Evolutionary conservation across 768 basidiomycete genomes (phyloP).

Genomic region (Leccinum aurantiacum): DNA sequence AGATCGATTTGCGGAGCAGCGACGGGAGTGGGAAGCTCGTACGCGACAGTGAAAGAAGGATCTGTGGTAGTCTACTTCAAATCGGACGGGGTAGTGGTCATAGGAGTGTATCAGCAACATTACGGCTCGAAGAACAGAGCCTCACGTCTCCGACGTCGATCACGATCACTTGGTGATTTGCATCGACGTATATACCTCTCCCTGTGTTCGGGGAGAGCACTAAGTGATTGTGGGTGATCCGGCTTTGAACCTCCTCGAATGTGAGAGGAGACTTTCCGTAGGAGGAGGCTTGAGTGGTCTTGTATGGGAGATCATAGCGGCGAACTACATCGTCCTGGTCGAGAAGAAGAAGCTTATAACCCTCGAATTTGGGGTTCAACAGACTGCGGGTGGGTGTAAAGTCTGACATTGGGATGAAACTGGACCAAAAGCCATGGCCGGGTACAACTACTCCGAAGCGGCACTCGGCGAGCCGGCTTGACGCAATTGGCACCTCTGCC

Average conservation of each 20-base stretch:
- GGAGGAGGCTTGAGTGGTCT: conserved; percentile 50
- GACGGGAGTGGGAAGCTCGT: conserved; percentile 59
- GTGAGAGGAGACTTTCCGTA: conserved; percentile 63
- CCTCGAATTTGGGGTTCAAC: conserved; percentile 82
- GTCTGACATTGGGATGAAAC: conserved; percentile 27
- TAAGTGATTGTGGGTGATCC: conserved; percentile 85
- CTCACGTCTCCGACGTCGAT: conserved; percentile 62
- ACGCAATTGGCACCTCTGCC: neutral
- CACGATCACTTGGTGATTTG: conserved; percentile 56
- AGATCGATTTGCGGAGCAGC: conserved; percentile 39
- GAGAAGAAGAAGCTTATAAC: conserved; percentile 71
- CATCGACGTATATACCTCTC: conserved; percentile 67
- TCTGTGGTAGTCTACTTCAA: conserved; percentile 48
- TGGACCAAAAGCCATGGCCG: conserved; percentile 1
- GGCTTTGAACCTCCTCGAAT: conserved; percentile 80
- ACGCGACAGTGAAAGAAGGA: conserved; percentile 57
- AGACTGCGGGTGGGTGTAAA: conserved; percentile 54
- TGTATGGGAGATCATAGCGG: conserved; percentile 47
- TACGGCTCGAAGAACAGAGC: conserved; percentile 4
- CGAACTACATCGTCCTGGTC: conserved; percentile 56
- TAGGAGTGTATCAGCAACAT: conserved; percentile 6
- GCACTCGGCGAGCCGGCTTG: neutral
- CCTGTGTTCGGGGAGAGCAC: conserved; percentile 44
- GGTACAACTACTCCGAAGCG: neutral
- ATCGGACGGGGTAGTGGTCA: conserved; percentile 8